Evolutionary conservation across 1,139 yeast genomes (phyloP).

Genomic region (Magnusiomyces tetraspermus): DNA sequence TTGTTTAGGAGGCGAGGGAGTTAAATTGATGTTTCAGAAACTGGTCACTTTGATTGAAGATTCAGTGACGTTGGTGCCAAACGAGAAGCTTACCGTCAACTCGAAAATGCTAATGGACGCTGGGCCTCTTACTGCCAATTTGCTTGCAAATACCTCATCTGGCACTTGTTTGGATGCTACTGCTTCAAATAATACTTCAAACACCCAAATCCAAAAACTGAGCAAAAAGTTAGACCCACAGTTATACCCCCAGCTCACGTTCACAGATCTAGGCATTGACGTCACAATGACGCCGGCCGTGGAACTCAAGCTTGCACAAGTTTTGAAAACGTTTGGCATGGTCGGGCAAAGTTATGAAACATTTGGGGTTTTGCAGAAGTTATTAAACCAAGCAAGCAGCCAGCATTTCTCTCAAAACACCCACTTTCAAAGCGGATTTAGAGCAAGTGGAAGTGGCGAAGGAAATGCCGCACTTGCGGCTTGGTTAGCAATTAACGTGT

Average conservation of each 20-base stretch:
- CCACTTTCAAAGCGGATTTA: no score
- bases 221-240: not conserved
- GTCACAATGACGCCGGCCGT: not conserved
- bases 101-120: no score
- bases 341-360: not conserved
- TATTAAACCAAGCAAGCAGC: conserved; percentile 1
- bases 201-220: no score
- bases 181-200: no score
- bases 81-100: conserved; percentile 1
- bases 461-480: conserved; percentile 13
- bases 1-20: not conserved
- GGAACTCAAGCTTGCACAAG: not conserved
- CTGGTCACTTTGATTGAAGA: conserved; percentile 7
- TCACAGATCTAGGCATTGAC: not conserved
- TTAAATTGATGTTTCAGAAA: conserved; percentile 3
- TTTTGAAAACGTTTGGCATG: not conserved
- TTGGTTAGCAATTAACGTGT: conserved; percentile 24
- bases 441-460: no score
- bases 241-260: not conserved
- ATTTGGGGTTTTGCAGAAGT: not conserved
- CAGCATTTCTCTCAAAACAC: no score
- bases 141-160: no score
- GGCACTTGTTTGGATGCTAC: no score
- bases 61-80: not conserved
- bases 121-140: no score